These are phyloP conservation scores for Rosa rugosa DNA, from an alignment of 306 rosid species.

Conservation along the genomic window DNA sequence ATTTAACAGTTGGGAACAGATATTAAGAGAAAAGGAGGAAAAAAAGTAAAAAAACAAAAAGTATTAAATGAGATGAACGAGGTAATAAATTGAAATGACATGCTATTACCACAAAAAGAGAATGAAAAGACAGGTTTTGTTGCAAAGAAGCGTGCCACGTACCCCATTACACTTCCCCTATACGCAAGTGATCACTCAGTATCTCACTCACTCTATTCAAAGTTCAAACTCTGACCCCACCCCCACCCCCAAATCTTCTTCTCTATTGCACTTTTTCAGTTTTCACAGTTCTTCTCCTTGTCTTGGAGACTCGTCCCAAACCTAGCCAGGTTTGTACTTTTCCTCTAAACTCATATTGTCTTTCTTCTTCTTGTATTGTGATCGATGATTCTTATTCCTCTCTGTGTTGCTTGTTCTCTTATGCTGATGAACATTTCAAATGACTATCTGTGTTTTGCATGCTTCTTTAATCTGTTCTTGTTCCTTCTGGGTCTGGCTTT, in stretches of 20 bases:
- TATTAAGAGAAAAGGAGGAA: not conserved
- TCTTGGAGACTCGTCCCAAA: not conserved
- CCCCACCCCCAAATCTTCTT: not conserved
- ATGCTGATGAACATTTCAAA: not conserved
- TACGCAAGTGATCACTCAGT: not conserved
- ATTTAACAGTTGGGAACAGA: not conserved
- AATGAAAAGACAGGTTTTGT: not conserved
- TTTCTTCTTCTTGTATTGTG: not conserved
- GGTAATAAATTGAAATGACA: not conserved
- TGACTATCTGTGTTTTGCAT: not conserved
- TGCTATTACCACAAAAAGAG: not conserved
- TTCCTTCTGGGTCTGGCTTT: not conserved
- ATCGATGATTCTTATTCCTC: not conserved
- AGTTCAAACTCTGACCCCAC: not conserved
- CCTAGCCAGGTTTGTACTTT: not conserved
- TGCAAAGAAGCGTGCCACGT: not conserved
- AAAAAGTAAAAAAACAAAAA: too few relatives aligned
- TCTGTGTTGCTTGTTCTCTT: not conserved
- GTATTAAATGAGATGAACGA: not conserved
- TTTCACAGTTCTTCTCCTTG: not conserved
- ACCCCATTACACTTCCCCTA: not conserved
- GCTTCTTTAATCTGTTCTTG: not conserved
- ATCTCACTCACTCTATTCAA: not conserved
- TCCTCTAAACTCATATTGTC: not conserved
- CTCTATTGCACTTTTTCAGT: not conserved